phyloP scores from a whole-genome alignment of 306 rosid genomes.

The Crataegus laevigata region DNA sequence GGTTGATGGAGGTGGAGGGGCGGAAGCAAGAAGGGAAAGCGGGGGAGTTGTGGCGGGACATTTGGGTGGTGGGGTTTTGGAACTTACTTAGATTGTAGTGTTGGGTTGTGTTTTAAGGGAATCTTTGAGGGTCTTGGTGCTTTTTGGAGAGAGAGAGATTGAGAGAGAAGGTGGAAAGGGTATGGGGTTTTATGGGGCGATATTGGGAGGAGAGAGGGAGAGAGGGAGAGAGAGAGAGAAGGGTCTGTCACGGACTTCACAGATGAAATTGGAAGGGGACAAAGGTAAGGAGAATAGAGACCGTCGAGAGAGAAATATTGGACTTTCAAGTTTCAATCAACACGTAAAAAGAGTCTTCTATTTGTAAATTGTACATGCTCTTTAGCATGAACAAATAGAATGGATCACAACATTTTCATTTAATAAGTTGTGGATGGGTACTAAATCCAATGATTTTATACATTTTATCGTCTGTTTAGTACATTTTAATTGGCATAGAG shows the following conservation, averaged over 20 bases:
- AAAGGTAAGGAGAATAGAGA: background rate
- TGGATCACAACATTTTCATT: background rate
- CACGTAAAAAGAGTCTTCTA: background rate
- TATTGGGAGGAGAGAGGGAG: background rate
- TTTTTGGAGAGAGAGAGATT: background rate
- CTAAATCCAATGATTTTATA: background rate
- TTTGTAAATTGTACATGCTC: background rate
- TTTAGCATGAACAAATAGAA: background rate
- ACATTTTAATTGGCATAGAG: no score
- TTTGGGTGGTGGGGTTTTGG: background rate
- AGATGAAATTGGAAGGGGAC: background rate
- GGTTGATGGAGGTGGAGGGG: constrained; percentile 25
- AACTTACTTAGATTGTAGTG: no score
- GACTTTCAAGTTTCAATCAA: background rate
- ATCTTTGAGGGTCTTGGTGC: background rate
- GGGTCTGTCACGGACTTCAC: background rate
- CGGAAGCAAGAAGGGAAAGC: constrained; percentile 61
- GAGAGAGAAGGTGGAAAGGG: background rate
- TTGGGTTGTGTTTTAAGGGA: background rate
- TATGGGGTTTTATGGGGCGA: background rate
- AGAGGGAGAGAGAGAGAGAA: background rate
- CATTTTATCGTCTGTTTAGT: background rate
- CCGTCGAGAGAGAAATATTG: background rate
- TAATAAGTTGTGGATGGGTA: no score
- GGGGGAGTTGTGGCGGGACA: constrained; percentile 44